Evolutionary conservation across 257 asterid species (phyloP), one percentile per base, ranked within the genome.

Genomic region (Nicotiana tomentosiformis): DNA sequence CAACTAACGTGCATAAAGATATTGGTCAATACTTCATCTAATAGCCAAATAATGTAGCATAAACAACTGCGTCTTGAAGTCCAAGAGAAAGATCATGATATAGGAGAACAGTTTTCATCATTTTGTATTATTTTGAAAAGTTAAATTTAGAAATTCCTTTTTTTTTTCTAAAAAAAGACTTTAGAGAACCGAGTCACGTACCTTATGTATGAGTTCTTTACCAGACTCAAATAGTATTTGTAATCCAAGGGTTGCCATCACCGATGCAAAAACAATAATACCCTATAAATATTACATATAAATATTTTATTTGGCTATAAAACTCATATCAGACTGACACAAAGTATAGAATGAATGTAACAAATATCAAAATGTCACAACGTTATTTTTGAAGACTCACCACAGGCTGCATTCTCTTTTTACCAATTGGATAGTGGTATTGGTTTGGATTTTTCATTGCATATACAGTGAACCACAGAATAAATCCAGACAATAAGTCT

Each of bases 341-440:
- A 43, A 43, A 43, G 3, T 43, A 43, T 43, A 43, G 2, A 43
- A 43, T 43, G 11, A 11, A 43, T 43, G 51, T 43, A 43, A 43
- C 0, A 9, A 43, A 43, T 43, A 43, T 43, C 51, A 43, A 2
- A 43, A 43, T 43, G 58, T 53, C 17, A 12, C 4, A 53, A 32
- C 33, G 33, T 14, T 17, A 39, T 23, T 12, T n/a, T 4, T 30
- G 32, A 11, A 82, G 77, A 77, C 90, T 88, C 88, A 93, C 98
- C 91, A 95, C 98, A 5, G 98, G 98, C 78, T 95, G 98, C 98
- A 95, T 95, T 83, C 98, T 87, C 77, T 86, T 90, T 93, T 95
- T 95, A 79, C 98, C 98, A 66, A 95, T 93, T 18, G 98, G 98
- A 69, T 95, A 95, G 90, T 76, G 91, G 77, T 88, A 92, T 72